phyloP scores from a whole-genome alignment of 345 rosid genomes.

The Eucalyptus caleyi region DNA sequence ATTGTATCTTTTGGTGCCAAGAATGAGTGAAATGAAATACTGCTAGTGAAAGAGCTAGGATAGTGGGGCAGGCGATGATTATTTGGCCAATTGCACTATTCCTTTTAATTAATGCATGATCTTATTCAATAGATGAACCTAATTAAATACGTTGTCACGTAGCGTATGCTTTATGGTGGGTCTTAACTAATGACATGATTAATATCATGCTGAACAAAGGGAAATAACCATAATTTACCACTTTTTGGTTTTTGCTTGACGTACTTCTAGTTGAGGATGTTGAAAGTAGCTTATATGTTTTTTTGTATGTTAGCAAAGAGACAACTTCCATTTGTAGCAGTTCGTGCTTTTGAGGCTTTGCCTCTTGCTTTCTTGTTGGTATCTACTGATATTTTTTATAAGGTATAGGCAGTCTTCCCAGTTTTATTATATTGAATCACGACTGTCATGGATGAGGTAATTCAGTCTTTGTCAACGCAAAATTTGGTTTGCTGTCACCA shows the following conservation, averaged over 20 bases:
- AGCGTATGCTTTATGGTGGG: not conserved
- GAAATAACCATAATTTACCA: not conserved
- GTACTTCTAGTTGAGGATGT: not conserved
- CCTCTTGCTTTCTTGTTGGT: not conserved
- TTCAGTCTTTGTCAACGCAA: not conserved
- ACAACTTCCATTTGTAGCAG: not conserved
- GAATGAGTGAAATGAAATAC: not conserved
- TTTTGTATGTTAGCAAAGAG: not conserved
- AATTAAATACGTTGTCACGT: not conserved
- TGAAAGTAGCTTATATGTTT: not conserved
- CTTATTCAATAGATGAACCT: not conserved
- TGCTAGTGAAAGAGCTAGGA: not conserved
- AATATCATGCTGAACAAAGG: not conserved
- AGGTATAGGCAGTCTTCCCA: not conserved
- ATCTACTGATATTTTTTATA: not conserved
- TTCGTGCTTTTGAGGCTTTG: not conserved
- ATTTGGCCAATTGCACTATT: not conserved
- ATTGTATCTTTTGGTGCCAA: not conserved
- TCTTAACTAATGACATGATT: not conserved
- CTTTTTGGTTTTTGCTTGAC: not conserved
- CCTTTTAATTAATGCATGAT: not conserved
- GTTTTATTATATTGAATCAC: not conserved
- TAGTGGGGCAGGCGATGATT: not conserved
- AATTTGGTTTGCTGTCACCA: not conserved
- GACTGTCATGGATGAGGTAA: not conserved